phyloP scores from a whole-genome alignment of 305 asterid species.

The Ruellia speciosa region DNA sequence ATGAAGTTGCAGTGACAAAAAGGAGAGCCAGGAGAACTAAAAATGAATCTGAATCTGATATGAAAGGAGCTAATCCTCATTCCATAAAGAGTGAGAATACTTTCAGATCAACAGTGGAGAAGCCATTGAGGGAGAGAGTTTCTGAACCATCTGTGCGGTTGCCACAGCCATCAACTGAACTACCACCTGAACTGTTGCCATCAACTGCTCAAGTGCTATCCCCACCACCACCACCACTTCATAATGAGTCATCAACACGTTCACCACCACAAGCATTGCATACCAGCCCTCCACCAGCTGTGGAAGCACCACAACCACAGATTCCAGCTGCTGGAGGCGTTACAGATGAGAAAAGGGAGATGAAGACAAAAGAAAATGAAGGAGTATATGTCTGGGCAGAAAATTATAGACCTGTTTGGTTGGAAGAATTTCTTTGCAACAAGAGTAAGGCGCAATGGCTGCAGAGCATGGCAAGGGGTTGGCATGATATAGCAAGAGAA shows the following conservation, averaged over 20 bases:
- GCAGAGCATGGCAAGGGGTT: constrained; percentile 31
- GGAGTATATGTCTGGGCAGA: constrained; percentile 52
- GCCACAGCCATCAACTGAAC: neutral
- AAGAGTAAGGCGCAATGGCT: constrained; percentile 46
- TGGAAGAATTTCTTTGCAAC: constrained; percentile 65
- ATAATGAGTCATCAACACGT: neutral
- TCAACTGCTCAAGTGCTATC: neutral
- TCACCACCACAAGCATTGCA: constrained; percentile 15
- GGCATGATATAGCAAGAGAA: constrained; percentile 28
- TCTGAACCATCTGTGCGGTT: constrained; percentile 25
- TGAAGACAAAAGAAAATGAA: constrained; percentile 18
- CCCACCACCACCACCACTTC: neutral
- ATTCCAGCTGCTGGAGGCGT: constrained; percentile 20
- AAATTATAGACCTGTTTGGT: constrained; percentile 43
- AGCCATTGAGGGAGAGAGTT: constrained; percentile 90
- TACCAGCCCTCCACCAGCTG: constrained; percentile 18
- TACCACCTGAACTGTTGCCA: constrained; percentile 15
- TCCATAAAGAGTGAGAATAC: constrained; percentile 23
- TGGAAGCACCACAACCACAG: constrained; percentile 21
- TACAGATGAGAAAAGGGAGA: constrained; percentile 21
- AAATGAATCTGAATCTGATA: constrained; percentile 27
- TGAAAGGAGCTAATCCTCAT: constrained; percentile 21
- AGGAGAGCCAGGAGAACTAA: constrained; percentile 22
- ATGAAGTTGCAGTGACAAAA: constrained; percentile 14
- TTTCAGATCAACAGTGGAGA: constrained; percentile 28